A percentile compares a stretch with the other conserved stretches of the same genome.
Conservation (phyloP, 345 rosid species). For the Erodium maritimum region DNA sequence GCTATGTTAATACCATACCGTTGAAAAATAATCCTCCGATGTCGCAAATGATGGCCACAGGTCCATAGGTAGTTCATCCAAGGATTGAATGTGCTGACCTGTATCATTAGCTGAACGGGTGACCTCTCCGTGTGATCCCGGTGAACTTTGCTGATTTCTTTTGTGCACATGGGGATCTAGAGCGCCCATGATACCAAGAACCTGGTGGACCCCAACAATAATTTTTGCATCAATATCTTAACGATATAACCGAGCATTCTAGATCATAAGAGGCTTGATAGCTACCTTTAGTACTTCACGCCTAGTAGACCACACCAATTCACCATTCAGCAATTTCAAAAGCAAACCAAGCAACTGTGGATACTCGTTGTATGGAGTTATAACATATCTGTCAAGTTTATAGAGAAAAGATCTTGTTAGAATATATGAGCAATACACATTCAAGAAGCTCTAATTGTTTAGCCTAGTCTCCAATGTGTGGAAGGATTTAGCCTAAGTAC, state of each 20-base stretch:
- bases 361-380: constrained; percentile 87
- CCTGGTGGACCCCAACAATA: constrained; percentile 36
- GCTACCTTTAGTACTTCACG: constrained; percentile 94
- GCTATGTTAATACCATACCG: constrained; percentile 30
- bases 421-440: no score
- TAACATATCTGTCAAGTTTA: constrained; percentile 56
- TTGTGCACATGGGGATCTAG: constrained; percentile 93
- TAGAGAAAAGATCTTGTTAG: no score
- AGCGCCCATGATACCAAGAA: constrained; percentile 98
- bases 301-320: constrained; percentile 90
- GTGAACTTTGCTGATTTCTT: constrained; percentile 64
- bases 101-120: constrained; percentile 83
- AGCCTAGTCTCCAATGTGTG: no score
- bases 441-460: no score
- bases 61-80: constrained; percentile 87
- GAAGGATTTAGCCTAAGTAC: no score
- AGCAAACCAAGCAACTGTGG: constrained; percentile 90
- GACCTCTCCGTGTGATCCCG: constrained; percentile 86
- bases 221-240: not conserved
- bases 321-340: constrained; percentile 91
- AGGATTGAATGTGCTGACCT: constrained; percentile 74
- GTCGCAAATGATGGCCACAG: constrained; percentile 91
- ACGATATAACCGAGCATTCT: not conserved
- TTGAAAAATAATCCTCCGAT: constrained; percentile 89
- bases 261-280: constrained; percentile 13